Evolutionary conservation across 345 rosid genomes (phyloP), one percentile per base, ranked within the genome.

Genomic region (Isatis tinctoria): DNA sequence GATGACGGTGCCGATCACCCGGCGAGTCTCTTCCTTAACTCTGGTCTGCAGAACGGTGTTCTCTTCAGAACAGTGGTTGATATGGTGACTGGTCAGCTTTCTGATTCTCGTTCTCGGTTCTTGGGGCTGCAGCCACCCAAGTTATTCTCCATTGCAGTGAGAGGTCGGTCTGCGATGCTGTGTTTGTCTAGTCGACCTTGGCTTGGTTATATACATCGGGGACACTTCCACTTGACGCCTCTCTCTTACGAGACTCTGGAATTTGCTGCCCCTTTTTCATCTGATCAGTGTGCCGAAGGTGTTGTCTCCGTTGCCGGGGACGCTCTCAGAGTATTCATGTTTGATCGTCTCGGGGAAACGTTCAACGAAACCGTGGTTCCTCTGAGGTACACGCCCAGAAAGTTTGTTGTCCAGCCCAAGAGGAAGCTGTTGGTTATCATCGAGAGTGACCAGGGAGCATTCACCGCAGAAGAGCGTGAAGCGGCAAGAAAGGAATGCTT

Each of bases 1-100:
- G 99, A 87, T 80, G 99, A 95, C 80, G 98, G 96, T 74, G 99
- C 99, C 67, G 99, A 95, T 84, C 98, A 92, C 81, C 98, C 99
- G 49, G 98, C 97, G 32, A 92, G 87, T 73, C 98, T 95, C 76
- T 95, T 95, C 83, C 96, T 92, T 18, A 95, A 95, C 76, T 90
- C 99, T 33, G 99, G 99, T 77, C 81, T 95, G 82, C 91, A 88
- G 72, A 86, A 88, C 69, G 99, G 97, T 44, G 99, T 95, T 84
- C 82, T 95, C 41, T 95, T 88, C 79, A 84, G 99, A 79, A 95
- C 93, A 16, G 91, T 92, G 59, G 99, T 95, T 60, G 99, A 95
- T 78, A 92, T 95, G 99, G 85, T 95, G 70, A 92, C 99, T 12
- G 99, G 99, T 60, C 97, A 95, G 83, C 97, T 95, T 65, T 95